A percentile compares a stretch with the other conserved stretches of the same genome.
These are phyloP conservation scores for Bathelium albidoporum DNA, from an alignment of 495 filamentous ascomycete species.

Conservation along the genomic window DNA sequence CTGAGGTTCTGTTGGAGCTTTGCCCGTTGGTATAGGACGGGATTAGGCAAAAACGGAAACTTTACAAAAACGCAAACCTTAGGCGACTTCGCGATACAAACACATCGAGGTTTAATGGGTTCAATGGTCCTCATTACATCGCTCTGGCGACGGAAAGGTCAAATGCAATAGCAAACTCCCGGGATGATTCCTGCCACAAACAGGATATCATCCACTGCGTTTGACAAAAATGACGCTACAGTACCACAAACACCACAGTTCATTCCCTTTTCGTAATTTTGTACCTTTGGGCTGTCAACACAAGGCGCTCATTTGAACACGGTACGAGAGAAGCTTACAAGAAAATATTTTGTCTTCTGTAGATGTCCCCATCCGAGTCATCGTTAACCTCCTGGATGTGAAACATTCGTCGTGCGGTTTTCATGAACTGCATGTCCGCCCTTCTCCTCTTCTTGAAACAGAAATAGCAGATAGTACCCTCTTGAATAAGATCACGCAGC, in stretches of 20 bases:
- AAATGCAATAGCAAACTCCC: no score
- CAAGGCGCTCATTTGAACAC: neutral
- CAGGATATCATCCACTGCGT: no score
- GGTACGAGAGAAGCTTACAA: slow-evolving; percentile 27
- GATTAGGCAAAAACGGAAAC: no score
- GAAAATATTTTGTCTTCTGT: slow-evolving; percentile 36
- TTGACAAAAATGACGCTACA: neutral
- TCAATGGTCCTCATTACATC: no score
- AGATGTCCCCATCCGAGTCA: slow-evolving; percentile 32
- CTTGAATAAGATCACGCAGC: slow-evolving; percentile 41
- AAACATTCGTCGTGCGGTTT: slow-evolving; percentile 35
- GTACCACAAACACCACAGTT: neutral
- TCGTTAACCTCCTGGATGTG: slow-evolving; percentile 35
- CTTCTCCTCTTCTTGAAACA: slow-evolving; percentile 82
- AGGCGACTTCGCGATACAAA: no score
- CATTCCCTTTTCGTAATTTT: slow-evolving; percentile 24
- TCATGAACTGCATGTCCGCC: slow-evolving; percentile 42
- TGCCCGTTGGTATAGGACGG: no score
- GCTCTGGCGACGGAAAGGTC: no score
- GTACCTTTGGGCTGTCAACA: slow-evolving; percentile 16
- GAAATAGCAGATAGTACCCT: slow-evolving; percentile 66
- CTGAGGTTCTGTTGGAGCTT: no score
- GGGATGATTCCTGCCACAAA: no score
- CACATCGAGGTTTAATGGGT: no score
- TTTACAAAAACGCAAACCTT: no score